A percentile compares a stretch with the other conserved stretches of the same genome.
Conservation (phyloP, 805 yeast species). For the Clavispora carvajalis region DNA sequence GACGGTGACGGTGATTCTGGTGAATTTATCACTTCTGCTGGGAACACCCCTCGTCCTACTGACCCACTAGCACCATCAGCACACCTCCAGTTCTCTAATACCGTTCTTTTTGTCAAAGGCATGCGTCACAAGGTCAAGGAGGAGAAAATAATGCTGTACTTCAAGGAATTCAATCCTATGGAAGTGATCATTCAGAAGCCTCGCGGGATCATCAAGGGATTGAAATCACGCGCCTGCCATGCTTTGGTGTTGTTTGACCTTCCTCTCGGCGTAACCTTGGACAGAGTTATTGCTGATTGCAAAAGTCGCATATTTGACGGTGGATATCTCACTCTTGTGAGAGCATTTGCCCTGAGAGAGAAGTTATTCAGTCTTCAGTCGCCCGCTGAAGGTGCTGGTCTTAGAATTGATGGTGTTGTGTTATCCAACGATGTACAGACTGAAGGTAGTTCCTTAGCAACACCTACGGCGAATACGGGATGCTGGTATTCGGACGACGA, state of each 20-base stretch:
- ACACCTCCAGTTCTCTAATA: constrained; percentile 25
- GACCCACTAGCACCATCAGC: not conserved
- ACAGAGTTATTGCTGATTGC: constrained; percentile 38
- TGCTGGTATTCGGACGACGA: not conserved
- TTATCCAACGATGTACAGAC: not conserved
- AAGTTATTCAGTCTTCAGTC: not conserved
- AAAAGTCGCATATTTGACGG: constrained; percentile 20
- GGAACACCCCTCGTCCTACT: not conserved
- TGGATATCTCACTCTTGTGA: constrained; percentile 1
- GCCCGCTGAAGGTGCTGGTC: not conserved
- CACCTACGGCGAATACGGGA: not conserved
- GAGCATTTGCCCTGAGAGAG: constrained; percentile 5
- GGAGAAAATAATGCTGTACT: constrained; percentile 40
- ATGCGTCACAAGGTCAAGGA: constrained; percentile 39
- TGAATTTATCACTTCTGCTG: constrained; percentile 1
- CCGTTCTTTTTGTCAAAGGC: constrained; percentile 42
- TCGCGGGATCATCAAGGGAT: constrained; percentile 21
- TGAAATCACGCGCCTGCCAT: constrained; percentile 35
- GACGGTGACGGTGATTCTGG: not conserved
- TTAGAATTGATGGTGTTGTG: not conserved
- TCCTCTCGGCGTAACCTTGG: constrained; percentile 33
- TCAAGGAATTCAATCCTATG: constrained; percentile 37
- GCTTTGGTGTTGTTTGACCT: constrained; percentile 47
- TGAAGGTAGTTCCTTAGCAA: not conserved
- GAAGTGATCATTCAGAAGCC: constrained; percentile 45